Evolutionary conservation across 2,329 filamentous ascomycete genomes (phyloP), one percentile per base, ranked within the genome.

Genomic region (Colletotrichum salicis): DNA sequence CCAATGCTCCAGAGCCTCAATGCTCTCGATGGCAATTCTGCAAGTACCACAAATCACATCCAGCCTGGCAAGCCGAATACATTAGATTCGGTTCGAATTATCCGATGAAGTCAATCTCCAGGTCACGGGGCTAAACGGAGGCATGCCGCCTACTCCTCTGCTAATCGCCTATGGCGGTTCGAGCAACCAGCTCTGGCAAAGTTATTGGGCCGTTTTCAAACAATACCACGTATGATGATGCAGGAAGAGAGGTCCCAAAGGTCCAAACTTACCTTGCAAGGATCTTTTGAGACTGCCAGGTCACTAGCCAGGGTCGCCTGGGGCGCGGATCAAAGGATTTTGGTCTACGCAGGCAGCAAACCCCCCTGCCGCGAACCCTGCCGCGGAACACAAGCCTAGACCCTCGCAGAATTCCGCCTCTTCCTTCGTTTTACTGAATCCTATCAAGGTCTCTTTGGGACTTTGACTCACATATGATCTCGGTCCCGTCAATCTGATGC

Each of bases 331-430:
- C 35, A 48, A 7, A 29, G 19, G 7, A 41, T 35, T 24, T 24
- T 10, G 64, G 64, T 54, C 69, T 29, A 52, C 64, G 33, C 58
- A 68, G 69, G 64, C 64, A 68, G 29, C 64, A 67, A 19, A 2
- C 48, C 31, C 48, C 48, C 24, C 45, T n/a, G 15, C 27, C 31
- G 8, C 19, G 4, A 33, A 35, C 35, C 33, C 31, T 61, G 37
- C 35, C 48, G 57, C 35, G 37, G 31, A 12, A 27, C 11, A 33
- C 5, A 8, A 5, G 41, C 13, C 29, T 12, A 8, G 41, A 15
- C 19, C 45, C 57, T 48, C 33, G 45, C 55, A 51, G n/a, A 33
- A 4, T 2, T 10, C 3, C 19, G 15, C 12, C 4, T 3, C 10
- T 15, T 27, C 19, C 58, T 51, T 48, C 29, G 2, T 48, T 61